Evolutionary conservation across 2,329 filamentous ascomycete genomes (phyloP), one percentile per base, ranked within the genome.

Genomic region (Acarospora socialis): DNA sequence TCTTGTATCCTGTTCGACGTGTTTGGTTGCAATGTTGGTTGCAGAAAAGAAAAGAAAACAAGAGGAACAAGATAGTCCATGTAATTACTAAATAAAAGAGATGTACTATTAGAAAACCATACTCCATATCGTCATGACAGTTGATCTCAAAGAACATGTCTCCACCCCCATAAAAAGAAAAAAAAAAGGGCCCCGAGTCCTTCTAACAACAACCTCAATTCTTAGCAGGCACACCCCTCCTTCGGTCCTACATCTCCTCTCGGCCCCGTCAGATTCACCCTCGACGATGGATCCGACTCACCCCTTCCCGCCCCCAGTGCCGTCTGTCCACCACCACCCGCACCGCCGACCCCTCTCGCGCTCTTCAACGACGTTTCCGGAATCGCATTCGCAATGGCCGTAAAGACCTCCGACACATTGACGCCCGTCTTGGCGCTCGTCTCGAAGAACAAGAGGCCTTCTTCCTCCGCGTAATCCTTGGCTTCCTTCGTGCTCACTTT

Each of bases 351-450:
- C n/a, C 80, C 80, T 45, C 83, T 73, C 20, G 81, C 71, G 30
- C 78, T 86, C 72, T 95, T 95, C 54, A 95, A 63, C 41, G 83
- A 93, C 32, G 84, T 92, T 66, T 98, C 90, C 2, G 90, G 90
- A 48, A 98, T 98, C 23, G 86, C 84, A 53, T 95, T 95, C 38
- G 90, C 90, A 53, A 98, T 98, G 19, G 90, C 90, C 27, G 86
- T 94, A 53, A 98, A 98, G 19, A 98, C 90, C 47, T 94, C 87
- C 32, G 79, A 75, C 22, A 98, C 90, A 55, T 94, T 94, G 52
- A 80, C 71, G 16, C 90, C 90, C 3, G 83, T 90, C 74, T 98
- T 98, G 28, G 90, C 90, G 54, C 82, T 92, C 10, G 90, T 98
- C 66, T 98, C 90, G 55, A 94, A 95, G 64, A 98, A 98, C 43